A percentile compares a stretch with the other conserved stretches of the same genome.
Evolutionary conservation across 805 yeast genomes (phyloP).

Genomic region (Starmerella roubikii): DNA sequence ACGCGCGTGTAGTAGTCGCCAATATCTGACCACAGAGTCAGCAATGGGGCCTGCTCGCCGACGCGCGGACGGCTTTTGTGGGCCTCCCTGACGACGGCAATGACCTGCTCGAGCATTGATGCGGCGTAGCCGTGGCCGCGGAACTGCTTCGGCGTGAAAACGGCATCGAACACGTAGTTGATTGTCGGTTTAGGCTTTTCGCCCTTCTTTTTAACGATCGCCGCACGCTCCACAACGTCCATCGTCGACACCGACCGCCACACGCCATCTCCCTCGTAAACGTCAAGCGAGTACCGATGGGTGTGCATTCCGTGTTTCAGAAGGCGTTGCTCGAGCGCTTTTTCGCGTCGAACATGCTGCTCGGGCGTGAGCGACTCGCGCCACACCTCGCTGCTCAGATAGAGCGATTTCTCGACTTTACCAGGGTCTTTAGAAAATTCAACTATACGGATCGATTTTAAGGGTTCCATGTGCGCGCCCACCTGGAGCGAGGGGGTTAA

Average conservation of each 20-base stretch:
- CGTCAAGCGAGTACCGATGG: slow-evolving; percentile 22
- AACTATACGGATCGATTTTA: slow-evolving; percentile 11
- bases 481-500: too few relatives aligned
- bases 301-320: slow-evolving; percentile 14
- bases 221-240: slow-evolving; percentile 34
- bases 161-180: slow-evolving; percentile 39
- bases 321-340: slow-evolving; percentile 13
- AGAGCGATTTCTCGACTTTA: not conserved
- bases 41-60: slow-evolving; percentile 21
- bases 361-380: slow-evolving; percentile 19
- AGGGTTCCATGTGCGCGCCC: not conserved
- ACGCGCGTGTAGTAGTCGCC: slow-evolving; percentile 51
- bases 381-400: slow-evolving; percentile 20
- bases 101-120: slow-evolving; percentile 30
- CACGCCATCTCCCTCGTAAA: slow-evolving; percentile 23
- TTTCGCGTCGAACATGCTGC: slow-evolving; percentile 21
- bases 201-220: slow-evolving; percentile 18
- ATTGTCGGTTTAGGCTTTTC: slow-evolving; percentile 13
- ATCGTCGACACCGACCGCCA: slow-evolving; percentile 27
- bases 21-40: slow-evolving; percentile 56
- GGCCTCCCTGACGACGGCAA: slow-evolving; percentile 14
- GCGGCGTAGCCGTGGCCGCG: slow-evolving; percentile 47
- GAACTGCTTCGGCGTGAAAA: slow-evolving; percentile 36
- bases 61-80: slow-evolving; percentile 1
- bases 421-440: slow-evolving; percentile 7